Base-by-base conservation (phyloP, 2,329 filamentous ascomycete species). In the Sclerotinia nivalis region DNA sequence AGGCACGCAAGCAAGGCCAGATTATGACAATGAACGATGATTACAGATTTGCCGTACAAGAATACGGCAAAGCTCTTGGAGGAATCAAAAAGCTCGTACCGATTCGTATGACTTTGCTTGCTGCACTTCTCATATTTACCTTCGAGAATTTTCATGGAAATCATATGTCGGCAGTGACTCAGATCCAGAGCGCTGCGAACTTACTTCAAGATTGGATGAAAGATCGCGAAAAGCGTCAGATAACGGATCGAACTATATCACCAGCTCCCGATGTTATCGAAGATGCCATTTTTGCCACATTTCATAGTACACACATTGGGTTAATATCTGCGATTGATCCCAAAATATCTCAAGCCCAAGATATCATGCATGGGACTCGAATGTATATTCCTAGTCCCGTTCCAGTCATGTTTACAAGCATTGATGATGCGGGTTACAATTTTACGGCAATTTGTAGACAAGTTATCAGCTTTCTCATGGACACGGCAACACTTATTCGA, bases 101-200 rank as follows among this genome's bases (percentile, higher is more conserved):
- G 3, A 68, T 68, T 13, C 66, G 66, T 10, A 62, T 31, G 56
- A 62, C 13, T 62, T 54, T 68, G 18, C 20, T 68, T 31, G 56
- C 66, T 9, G 31, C 66, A 34, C 34, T 68, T 40, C 47, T 68
- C 22, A 43, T 68, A 28, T 68, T 62, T 40, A 62, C 45, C 7
- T 68, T 68, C 15, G 66, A 68, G 18, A 68, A 62, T 18, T 68
- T 68, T 45, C 66, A 62, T 12, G 66, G 66, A n/a, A 61, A 62
- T 45, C 55, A 40, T 34, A 43, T 31, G 22, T 50, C 66, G 18
- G 66, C 55, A 12, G 28, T 68, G 10, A 31, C 25, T 20, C 66
- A 68, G 9, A 43, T 68, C 10, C 66, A 68, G 43, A 61, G 66
- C 40, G 66, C 66, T 1, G 66, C 66, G 6, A 68, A 52, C 45